phyloP scores from a whole-genome alignment of 345 rosid genomes.

The Mallotus nudiflorus region DNA sequence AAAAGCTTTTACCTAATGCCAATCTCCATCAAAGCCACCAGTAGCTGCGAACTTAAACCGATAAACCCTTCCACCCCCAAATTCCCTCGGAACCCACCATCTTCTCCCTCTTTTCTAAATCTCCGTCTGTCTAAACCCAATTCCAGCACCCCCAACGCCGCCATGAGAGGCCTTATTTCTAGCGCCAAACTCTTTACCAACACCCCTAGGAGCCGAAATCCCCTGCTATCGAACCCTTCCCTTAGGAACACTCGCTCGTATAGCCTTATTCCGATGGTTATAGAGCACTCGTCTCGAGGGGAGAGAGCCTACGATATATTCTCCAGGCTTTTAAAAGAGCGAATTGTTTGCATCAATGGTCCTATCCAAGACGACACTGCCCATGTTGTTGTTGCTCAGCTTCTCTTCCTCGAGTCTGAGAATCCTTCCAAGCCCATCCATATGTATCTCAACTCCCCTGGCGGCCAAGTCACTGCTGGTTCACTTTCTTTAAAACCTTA shows the following conservation, averaged over 20 bases:
- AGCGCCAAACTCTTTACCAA: constrained; percentile 23
- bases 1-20: constrained; percentile 1
- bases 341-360: constrained; percentile 92
- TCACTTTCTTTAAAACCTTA: not conserved
- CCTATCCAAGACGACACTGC: constrained; percentile 88
- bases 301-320: constrained; percentile 98
- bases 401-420: constrained; percentile 95
- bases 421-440: constrained; percentile 95
- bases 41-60: not conserved
- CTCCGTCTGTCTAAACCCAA: not conserved
- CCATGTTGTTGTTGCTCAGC: constrained; percentile 97
- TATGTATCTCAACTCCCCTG: constrained; percentile 97
- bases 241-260: constrained; percentile 40
- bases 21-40: not conserved
- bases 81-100: not conserved
- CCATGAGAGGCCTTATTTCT: constrained; percentile 27
- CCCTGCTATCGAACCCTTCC: not conserved
- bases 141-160: constrained; percentile 2
- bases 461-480: constrained; percentile 99
- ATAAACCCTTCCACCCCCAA: constrained; percentile 5
- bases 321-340: constrained; percentile 90
- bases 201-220: not conserved
- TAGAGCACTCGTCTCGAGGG: constrained; percentile 95
- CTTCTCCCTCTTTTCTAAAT: not conserved
- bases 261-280: constrained; percentile 89